Conservation (phyloP, 2,329 filamentous ascomycete genomes). For the Didymella arachidicola region DNA sequence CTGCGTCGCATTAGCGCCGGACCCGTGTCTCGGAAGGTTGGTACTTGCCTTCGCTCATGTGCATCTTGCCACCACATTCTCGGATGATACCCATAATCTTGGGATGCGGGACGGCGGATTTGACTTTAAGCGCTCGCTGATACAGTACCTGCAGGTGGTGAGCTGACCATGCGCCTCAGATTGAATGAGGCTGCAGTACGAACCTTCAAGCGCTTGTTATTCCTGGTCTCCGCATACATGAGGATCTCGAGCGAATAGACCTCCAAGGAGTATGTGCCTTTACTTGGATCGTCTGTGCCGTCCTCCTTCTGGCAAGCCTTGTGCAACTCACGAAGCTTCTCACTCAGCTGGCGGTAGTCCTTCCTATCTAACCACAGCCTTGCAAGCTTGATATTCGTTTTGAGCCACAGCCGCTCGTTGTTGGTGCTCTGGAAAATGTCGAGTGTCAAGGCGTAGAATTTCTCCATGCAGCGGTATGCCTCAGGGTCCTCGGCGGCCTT, state of each 20-base stretch:
- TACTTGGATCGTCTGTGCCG: slow-evolving; percentile 88
- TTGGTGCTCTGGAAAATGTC: slow-evolving; percentile 96
- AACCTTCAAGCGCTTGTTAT: slow-evolving; percentile 94
- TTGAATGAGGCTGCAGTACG: slow-evolving; percentile 30
- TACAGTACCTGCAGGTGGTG: slow-evolving; percentile 70
- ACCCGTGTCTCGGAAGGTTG: slow-evolving; percentile 19
- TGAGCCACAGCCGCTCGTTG: slow-evolving; percentile 95
- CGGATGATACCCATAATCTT: slow-evolving; percentile 99
- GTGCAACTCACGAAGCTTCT: slow-evolving; percentile 88
- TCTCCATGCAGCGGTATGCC: slow-evolving; percentile 84
- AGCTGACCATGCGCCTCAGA: slow-evolving; percentile 34
- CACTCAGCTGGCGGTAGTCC: slow-evolving; percentile 80
- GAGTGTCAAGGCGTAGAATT: slow-evolving; percentile 93
- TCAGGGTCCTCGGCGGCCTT: slow-evolving; percentile 79
- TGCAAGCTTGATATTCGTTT: slow-evolving; percentile 96
- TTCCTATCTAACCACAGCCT: slow-evolving; percentile 91
- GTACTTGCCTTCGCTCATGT: slow-evolving; percentile 82
- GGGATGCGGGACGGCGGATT: slow-evolving; percentile 96
- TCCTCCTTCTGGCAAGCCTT: slow-evolving; percentile 86
- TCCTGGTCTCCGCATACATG: slow-evolving; percentile 96
- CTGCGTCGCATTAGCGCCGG: slow-evolving; percentile 53
- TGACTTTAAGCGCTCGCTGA: slow-evolving; percentile 86
- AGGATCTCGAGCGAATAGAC: slow-evolving; percentile 97
- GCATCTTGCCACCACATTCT: slow-evolving; percentile 99
- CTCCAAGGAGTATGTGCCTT: slow-evolving; percentile 94